Percentiles rank a stretch among this genome's conserved stretches.
Evolutionary conservation across 2,329 filamentous ascomycete genomes (phyloP).

Genomic region (Colletotrichum trifolii): DNA sequence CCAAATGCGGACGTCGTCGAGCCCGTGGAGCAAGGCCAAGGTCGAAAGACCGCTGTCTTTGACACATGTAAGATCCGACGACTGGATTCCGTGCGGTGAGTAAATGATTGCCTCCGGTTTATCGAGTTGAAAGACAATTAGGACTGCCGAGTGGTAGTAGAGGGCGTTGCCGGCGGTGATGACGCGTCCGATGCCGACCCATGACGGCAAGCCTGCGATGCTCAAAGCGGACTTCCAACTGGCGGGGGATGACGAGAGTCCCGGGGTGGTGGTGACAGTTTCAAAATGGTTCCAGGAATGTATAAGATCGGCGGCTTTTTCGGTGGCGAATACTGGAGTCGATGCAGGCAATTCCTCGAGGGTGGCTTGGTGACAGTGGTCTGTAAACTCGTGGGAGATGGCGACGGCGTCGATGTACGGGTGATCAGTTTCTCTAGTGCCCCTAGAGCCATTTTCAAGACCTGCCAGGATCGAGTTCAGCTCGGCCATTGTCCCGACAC

Average conservation of each 20-base stretch:
- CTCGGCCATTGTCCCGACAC: conserved; percentile 64
- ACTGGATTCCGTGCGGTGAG: conserved; percentile 34
- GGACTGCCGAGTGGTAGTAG: conserved; percentile 70
- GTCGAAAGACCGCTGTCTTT: conserved; percentile 57
- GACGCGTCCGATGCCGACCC: conserved; percentile 71
- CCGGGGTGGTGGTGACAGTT: conserved; percentile 60
- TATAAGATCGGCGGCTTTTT: conserved; percentile 67
- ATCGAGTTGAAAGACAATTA: conserved; percentile 62
- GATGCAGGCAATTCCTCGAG: conserved; percentile 62
- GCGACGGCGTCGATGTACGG: conserved; percentile 67
- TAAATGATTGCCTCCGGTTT: conserved; percentile 37
- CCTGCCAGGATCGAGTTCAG: conserved; percentile 63
- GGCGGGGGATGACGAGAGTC: conserved; percentile 48
- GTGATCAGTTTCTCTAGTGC: conserved; percentile 36
- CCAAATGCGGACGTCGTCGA: conserved; percentile 68
- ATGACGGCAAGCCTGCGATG: conserved; percentile 58
- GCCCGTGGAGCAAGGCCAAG: conserved; percentile 71
- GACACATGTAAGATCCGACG: conserved; percentile 55
- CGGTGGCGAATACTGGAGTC: conserved; percentile 70
- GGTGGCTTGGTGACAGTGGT: conserved; percentile 74
- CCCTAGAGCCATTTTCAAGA: conserved; percentile 52
- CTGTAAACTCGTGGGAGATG: conserved; percentile 75
- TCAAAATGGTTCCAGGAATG: conserved; percentile 69
- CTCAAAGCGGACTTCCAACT: conserved; percentile 42
- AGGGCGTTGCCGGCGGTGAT: conserved; percentile 64